Percentiles rank a stretch among this genome's conserved stretches.
phyloP scores from a whole-genome alignment of 108 stramenopile species.

The Cyclotella sp. region DNA sequence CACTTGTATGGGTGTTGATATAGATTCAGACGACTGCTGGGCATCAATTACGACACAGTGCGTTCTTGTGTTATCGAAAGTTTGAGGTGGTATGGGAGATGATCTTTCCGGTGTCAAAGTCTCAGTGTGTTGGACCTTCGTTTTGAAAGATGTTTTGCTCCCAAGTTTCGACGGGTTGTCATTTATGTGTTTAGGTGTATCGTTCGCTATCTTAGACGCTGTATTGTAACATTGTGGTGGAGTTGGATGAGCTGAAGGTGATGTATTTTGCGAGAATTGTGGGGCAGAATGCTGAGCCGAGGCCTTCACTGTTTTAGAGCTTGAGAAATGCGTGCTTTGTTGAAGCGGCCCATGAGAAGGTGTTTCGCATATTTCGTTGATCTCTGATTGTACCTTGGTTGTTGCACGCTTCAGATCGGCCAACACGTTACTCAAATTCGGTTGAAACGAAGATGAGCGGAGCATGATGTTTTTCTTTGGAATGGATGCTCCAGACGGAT shows the following conservation, averaged over 20 bases:
- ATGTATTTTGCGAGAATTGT: neutral
- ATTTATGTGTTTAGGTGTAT: neutral
- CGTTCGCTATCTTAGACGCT: too few species aligned
- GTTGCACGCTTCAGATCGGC: constrained; percentile 37
- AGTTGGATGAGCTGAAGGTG: neutral
- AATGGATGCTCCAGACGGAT: neutral
- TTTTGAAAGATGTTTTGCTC: neutral
- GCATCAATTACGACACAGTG: neutral
- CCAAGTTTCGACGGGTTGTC: neutral
- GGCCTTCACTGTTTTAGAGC: neutral
- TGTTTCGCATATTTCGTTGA: neutral
- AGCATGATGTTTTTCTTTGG: constrained; percentile 23
- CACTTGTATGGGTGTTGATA: neutral
- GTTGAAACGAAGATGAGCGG: constrained; percentile 39
- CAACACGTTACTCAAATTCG: constrained; percentile 35
- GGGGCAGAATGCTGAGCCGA: neutral
- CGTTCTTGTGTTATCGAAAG: neutral
- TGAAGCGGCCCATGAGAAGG: neutral
- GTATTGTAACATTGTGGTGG: neutral
- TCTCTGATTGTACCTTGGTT: constrained; percentile 8
- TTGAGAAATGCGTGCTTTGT: neutral
- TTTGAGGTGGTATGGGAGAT: neutral
- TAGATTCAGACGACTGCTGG: neutral
- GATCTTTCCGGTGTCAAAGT: neutral
- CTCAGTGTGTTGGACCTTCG: constrained; percentile 5